phyloP scores from a whole-genome alignment of 2,329 filamentous ascomycete species.

The Fusarium gaditjirri region DNA sequence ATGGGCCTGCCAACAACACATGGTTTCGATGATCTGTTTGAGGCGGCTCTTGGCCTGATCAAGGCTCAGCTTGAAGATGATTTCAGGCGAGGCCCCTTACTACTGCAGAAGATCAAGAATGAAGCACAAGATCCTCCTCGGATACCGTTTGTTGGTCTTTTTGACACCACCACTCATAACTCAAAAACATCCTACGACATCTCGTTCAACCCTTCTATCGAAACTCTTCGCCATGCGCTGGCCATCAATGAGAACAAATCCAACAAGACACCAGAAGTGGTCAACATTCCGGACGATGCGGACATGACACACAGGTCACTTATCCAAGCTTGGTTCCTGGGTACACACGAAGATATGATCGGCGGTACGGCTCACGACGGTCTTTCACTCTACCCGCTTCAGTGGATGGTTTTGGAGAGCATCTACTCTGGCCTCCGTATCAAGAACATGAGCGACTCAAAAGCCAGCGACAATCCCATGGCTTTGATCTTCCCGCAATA shows the following conservation, averaged over 20 bases:
- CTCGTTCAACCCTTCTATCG: slow-evolving; percentile 30
- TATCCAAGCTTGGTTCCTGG: slow-evolving; percentile 41
- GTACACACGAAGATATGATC: slow-evolving; percentile 38
- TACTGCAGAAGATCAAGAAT: slow-evolving; percentile 25
- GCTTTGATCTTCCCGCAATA: slow-evolving; percentile 39
- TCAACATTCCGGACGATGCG: slow-evolving; percentile 8
- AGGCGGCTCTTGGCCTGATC: slow-evolving; percentile 27
- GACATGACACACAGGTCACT: slow-evolving; percentile 27
- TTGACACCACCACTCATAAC: slow-evolving; percentile 26
- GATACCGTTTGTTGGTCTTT: slow-evolving; percentile 41
- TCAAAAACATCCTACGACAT: slow-evolving; percentile 30
- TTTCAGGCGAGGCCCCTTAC: slow-evolving; percentile 20
- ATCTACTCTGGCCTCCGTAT: slow-evolving; percentile 27
- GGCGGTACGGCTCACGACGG: slow-evolving; percentile 38
- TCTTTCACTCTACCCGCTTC: slow-evolving; percentile 36
- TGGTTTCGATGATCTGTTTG: slow-evolving; percentile 36
- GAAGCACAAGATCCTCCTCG: slow-evolving; percentile 15
- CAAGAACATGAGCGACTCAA: not conserved
- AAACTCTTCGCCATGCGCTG: slow-evolving; percentile 37
- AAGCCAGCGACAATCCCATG: slow-evolving; percentile 12
- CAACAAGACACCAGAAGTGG: slow-evolving; percentile 4
- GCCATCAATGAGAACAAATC: slow-evolving; percentile 38
- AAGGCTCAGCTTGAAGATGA: slow-evolving; percentile 40
- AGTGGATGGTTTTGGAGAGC: slow-evolving; percentile 42
- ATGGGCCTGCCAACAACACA: slow-evolving; percentile 26